Evolutionary conservation across 2,329 filamentous ascomycete species (phyloP), one percentile per base, ranked within the genome.

Genomic region (Clonostachys rosea): DNA sequence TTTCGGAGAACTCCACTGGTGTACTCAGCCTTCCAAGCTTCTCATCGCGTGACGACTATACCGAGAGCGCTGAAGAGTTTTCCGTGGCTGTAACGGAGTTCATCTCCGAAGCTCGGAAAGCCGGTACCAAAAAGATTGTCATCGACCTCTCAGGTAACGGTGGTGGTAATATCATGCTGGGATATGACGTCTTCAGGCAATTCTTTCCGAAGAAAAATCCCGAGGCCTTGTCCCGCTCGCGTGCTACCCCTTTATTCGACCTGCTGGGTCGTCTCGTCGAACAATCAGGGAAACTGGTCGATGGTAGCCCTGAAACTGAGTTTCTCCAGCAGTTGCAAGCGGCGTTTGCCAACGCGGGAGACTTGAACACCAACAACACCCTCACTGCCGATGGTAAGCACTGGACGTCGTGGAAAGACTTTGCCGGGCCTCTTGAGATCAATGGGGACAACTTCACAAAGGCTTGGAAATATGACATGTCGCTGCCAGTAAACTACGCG

Each of bases 91-190:
- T 68, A 8, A 54, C 40, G 16, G 40, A 30, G 18, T n/a, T 18
- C 17, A 30, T 24, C 40, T 18, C 40, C 6, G 14, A 30, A 42
- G 18, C 33, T 42, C 69, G 71, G 40, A 52, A 59, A 3, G 65
- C 66, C 3, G 69, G 71, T 3, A 83, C 82, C 58, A 78, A 68
- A 3, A 82, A 79, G 58, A 67, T 88, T 6, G 70, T 88, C 33
- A 76, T 88, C 49, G 85, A 88, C 52, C 57, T 87, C 7, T 73
- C 76, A 5, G 71, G 67, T 2, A 89, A 88, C 52, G 69, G 68
- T 1, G 84, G 84, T 39, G 84, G 84, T 2, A 62, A 63, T 42
- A 57, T 79, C 13, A 54, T 66, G 9, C 66, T 71, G 8, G 75
- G 72, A 2, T 69, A 69, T 42, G 71, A 76, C 40, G 54, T 74